A percentile compares a stretch with the other conserved stretches of the same genome.
These are phyloP conservation scores for Ceratobasidium papillatum DNA, from an alignment of 1,284 basidiomycete genomes.

Conservation along the genomic window DNA sequence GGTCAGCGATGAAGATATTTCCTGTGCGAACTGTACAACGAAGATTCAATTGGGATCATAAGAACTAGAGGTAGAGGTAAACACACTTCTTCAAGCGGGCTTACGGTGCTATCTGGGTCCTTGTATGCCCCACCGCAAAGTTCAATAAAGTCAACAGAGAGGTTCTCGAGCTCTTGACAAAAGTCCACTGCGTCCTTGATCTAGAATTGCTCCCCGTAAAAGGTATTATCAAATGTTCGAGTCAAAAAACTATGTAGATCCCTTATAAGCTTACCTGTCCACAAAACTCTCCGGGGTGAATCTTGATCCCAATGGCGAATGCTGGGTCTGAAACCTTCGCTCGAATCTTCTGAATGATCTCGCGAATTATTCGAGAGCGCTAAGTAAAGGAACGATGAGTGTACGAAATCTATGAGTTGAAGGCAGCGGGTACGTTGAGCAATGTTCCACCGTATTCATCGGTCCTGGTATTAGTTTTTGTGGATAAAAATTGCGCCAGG, in stretches of 20 bases:
- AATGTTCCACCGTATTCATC: conserved; percentile 53
- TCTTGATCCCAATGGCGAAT: conserved; percentile 54
- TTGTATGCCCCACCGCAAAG: conserved; percentile 59
- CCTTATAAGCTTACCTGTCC: neutral
- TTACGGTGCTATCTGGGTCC: conserved; percentile 26
- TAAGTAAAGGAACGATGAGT: conserved; percentile 45
- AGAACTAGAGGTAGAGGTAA: conserved; percentile 53
- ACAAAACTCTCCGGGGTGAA: neutral
- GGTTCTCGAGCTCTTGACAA: conserved; percentile 56
- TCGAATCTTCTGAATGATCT: conserved; percentile 53
- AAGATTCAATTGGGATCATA: neutral
- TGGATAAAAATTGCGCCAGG: conserved; percentile 49
- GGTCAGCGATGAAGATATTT: neutral
- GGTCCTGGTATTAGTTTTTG: conserved; percentile 53
- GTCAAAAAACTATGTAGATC: neutral
- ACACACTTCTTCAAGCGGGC: conserved; percentile 54
- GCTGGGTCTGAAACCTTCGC: conserved; percentile 49
- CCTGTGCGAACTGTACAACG: neutral
- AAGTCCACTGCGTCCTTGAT: conserved; percentile 58
- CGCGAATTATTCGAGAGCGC: conserved; percentile 52
- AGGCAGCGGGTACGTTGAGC: neutral
- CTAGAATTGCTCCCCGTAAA: neutral
- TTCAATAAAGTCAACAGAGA: conserved; percentile 62
- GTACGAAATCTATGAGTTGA: neutral
- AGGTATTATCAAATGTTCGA: neutral